Evolutionary conservation across 768 basidiomycete genomes (phyloP), one percentile per base, ranked within the genome.

Genomic region (Mycena rosella): DNA sequence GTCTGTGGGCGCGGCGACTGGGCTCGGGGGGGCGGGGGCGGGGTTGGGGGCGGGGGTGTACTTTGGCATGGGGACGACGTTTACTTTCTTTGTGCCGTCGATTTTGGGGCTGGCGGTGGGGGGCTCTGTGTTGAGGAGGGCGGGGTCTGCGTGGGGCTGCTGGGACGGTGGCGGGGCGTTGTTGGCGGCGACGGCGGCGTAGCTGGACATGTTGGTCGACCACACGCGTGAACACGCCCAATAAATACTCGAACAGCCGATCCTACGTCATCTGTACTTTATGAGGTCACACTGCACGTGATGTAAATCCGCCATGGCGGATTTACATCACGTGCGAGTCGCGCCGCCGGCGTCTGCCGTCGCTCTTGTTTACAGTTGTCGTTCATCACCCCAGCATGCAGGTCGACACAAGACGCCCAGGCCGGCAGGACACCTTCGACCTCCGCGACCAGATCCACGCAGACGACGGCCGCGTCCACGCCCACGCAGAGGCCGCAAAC

Each of bases 111-210:
- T 66, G n/a, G 83, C 75, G 54, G 80, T 72, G 11, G 82, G 77
- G 11, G 82, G 77, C 24, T 81, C 77, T 55, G 86, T 89, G 75
- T 87, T 89, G 65, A 91, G 81, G 24, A 94, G 82, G 34, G 82
- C 85, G 5, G 84, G 88, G 74, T 93, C 89, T 52, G 93, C 85
- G 44, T 85, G 86, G 15, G 93, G 91, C 84, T 90, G 80, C 58
- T 83, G 71, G 27, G 81, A 80, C 3, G 20, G 30, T n/a, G 44
- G 44, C 15, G 44, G n/a, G 18, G 44, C 44, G 44, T 45, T 45
- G 44, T 45, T 15, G 4, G 20, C n/a, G 2, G 22, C 44, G 13
- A n/a, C n/a, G 42, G 5, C 18, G 10, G 42, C 42, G 14, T 17
- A 45, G n/a, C 7, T 3, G 44, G 44, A 45, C 44, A 45, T 45